These are phyloP conservation scores for Pseudogymnoascus sp. DNA, from an alignment of 2,329 filamentous ascomycete species.

Conservation along the genomic window DNA sequence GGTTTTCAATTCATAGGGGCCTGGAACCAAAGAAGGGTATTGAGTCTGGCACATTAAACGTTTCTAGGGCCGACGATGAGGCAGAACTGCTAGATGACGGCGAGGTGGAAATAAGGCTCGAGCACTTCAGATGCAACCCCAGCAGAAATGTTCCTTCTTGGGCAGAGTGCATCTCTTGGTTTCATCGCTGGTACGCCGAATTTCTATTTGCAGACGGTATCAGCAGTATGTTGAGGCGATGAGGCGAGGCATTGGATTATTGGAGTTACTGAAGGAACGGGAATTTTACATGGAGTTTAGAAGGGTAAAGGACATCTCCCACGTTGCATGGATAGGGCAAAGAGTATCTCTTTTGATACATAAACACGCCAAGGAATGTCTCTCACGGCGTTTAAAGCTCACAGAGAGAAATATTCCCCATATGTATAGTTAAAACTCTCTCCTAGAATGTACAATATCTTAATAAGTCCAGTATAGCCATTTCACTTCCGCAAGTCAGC, in stretches of 20 bases:
- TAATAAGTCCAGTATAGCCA: background rate
- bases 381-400: background rate
- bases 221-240: background rate
- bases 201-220: slow-evolving; percentile 3
- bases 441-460: slow-evolving; percentile 3
- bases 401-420: background rate
- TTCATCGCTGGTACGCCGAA: background rate
- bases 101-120: background rate
- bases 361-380: background rate
- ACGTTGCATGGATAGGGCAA: background rate
- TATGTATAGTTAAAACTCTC: slow-evolving; percentile 1
- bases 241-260: background rate
- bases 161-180: background rate
- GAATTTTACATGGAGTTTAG: background rate
- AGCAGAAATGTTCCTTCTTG: background rate
- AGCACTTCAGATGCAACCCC: slow-evolving; percentile 5
- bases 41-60: background rate
- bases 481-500: background rate
- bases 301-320: background rate
- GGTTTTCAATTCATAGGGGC: background rate
- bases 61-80: background rate
- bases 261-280: background rate
- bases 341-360: background rate
- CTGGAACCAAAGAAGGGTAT: background rate
- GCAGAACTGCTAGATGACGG: background rate